A percentile compares a stretch with the other conserved stretches of the same genome.
These are phyloP conservation scores for Solidago caesia DNA, from an alignment of 129 eudicot genomes.

Conservation along the genomic window DNA sequence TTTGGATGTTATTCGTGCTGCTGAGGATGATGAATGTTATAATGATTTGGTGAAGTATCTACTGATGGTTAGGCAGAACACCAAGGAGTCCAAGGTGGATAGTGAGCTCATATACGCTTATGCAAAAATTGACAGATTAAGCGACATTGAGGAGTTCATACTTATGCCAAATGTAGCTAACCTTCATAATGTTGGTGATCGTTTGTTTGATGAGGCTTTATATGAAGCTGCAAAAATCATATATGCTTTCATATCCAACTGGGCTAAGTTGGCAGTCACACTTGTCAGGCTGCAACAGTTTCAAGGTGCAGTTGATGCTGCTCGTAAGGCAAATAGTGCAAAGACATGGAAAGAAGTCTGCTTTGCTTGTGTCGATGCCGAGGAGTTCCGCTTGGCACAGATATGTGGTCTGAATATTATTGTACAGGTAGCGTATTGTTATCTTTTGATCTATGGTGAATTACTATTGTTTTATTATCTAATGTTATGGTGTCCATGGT, in stretches of 20 bases:
- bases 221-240: constrained; percentile 98
- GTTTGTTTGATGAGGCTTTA: constrained; percentile 84
- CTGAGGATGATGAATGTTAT: constrained; percentile 75
- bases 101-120: constrained; percentile 94
- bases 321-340: constrained; percentile 88
- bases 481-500: background rate
- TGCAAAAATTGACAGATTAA: constrained; percentile 82
- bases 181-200: constrained; percentile 86
- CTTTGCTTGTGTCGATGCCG: constrained; percentile 97
- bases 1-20: constrained; percentile 76
- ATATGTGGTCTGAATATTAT: constrained; percentile 93
- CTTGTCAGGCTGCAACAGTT: constrained; percentile 83
- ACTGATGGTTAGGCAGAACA: constrained; percentile 89
- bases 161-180: constrained; percentile 98
- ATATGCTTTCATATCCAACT: constrained; percentile 87
- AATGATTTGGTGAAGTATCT: constrained; percentile 80
- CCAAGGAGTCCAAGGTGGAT: constrained; percentile 93
- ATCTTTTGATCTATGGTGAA: background rate
- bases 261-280: constrained; percentile 89
- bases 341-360: constrained; percentile 99
- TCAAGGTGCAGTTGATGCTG: constrained; percentile 99
- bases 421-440: constrained; percentile 57
- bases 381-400: constrained; percentile 97
- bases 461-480: constrained; percentile 1
- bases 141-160: constrained; percentile 91